A percentile compares a stretch with the other conserved stretches of the same genome.
Evolutionary conservation across 2,329 filamentous ascomycete species (phyloP).

Genomic region (Pseudopyrenochaeta lycopersici): DNA sequence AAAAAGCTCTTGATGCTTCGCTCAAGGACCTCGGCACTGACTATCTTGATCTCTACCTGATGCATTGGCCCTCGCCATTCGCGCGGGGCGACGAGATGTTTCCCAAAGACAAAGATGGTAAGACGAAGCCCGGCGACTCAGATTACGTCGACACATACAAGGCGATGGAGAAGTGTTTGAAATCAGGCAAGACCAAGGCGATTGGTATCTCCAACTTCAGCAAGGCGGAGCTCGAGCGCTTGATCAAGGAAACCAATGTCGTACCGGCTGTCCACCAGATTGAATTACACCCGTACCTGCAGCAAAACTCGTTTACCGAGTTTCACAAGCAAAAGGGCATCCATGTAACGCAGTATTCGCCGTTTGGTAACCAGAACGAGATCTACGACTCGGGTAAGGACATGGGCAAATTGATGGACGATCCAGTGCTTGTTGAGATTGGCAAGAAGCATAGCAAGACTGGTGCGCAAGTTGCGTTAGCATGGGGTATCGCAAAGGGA

Average conservation of each 20-base stretch:
- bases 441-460: slow-evolving; percentile 72
- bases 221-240: slow-evolving; percentile 56
- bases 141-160: slow-evolving; percentile 45
- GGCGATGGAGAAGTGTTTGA: slow-evolving; percentile 52
- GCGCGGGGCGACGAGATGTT: slow-evolving; percentile 71
- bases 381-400: slow-evolving; percentile 42
- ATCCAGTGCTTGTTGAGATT: slow-evolving; percentile 70
- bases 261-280: slow-evolving; percentile 45
- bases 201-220: slow-evolving; percentile 49
- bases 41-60: slow-evolving; percentile 89
- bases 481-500: slow-evolving; percentile 80
- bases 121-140: slow-evolving; percentile 28
- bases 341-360: slow-evolving; percentile 46
- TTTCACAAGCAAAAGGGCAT: slow-evolving; percentile 42
- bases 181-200: slow-evolving; percentile 42
- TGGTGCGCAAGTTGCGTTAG: slow-evolving; percentile 84
- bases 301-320: slow-evolving; percentile 33
- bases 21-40: slow-evolving; percentile 80
- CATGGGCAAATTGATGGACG: slow-evolving; percentile 53
- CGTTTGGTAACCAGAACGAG: slow-evolving; percentile 46
- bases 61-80: slow-evolving; percentile 81
- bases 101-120: slow-evolving; percentile 58
- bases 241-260: slow-evolving; percentile 56
- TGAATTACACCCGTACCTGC: slow-evolving; percentile 43
- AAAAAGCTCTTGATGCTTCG: slow-evolving; percentile 75